Conservation (phyloP, 2,329 filamentous ascomycete species). For the Aspergillus unguis region DNA sequence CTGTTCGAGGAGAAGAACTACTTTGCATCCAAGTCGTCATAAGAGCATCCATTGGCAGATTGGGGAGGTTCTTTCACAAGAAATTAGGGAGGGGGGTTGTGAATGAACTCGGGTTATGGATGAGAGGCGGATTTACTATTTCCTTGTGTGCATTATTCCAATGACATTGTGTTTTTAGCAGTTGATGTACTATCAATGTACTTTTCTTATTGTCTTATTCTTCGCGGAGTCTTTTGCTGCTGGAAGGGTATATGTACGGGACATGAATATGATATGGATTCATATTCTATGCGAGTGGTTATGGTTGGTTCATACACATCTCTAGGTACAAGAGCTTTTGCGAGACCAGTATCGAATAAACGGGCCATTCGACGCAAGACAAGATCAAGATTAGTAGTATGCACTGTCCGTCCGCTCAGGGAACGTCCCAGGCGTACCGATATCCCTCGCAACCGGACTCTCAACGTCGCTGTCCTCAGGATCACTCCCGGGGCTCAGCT, state of each 20-base stretch:
- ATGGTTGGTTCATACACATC: background rate
- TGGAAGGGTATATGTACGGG: background rate
- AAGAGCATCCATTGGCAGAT: constrained; percentile 4
- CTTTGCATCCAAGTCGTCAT: constrained; percentile 36
- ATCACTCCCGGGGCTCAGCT: constrained; percentile 38
- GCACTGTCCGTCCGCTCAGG: constrained; percentile 34
- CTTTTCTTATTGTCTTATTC: background rate
- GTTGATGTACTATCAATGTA: constrained; percentile 10
- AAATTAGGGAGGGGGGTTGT: background rate
- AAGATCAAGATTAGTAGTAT: constrained; percentile 27
- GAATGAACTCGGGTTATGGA: no score
- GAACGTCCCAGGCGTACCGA: constrained; percentile 34
- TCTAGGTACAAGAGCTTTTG: background rate
- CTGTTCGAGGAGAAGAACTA: constrained; percentile 64
- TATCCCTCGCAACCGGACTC: constrained; percentile 17
- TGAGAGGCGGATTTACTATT: constrained; percentile 1
- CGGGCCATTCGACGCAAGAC: background rate
- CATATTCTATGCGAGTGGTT: background rate
- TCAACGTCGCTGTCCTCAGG: constrained; percentile 46
- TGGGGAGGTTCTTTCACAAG: background rate
- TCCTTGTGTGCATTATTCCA: constrained; percentile 1
- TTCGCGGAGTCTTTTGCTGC: background rate
- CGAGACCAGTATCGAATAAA: background rate
- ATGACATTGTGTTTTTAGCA: constrained; percentile 14
- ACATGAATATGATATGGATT: background rate